Conservation (phyloP, 169 alveolate genomes). For the Cryptosporidium viatorum region DNA sequence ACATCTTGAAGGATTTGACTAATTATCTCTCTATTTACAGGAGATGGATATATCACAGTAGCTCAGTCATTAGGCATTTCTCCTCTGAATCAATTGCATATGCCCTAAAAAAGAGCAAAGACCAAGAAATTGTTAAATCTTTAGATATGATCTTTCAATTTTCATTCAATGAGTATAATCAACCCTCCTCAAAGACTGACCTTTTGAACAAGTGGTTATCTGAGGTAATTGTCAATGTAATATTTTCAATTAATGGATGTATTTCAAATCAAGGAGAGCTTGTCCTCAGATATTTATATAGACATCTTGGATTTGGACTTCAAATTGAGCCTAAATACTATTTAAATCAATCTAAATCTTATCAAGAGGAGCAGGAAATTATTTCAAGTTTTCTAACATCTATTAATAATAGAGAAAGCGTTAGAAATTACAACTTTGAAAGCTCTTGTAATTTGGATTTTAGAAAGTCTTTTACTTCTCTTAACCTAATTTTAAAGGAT, state of each 20-base stretch:
- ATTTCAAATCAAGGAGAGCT: conserved; percentile 35
- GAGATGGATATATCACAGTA: conserved; percentile 43
- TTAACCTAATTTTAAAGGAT: not conserved
- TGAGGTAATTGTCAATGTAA: not conserved
- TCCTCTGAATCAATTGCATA: conserved; percentile 67
- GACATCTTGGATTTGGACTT: conserved; percentile 52
- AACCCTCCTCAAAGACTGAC: not conserved
- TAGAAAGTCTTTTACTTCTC: conserved; percentile 15
- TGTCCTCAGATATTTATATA: conserved; percentile 14
- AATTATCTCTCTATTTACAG: conserved; percentile 10
- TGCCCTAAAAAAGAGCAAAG: conserved; percentile 33
- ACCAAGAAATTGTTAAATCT: conserved; percentile 7
- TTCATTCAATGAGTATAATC: not conserved
- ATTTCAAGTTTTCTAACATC: conserved; percentile 17
- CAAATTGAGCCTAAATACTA: not conserved
- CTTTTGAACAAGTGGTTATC: conserved; percentile 18
- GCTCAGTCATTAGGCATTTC: conserved; percentile 10
- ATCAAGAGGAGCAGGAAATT: not conserved
- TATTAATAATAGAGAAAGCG: not conserved
- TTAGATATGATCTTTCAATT: not conserved
- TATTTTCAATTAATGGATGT: conserved; percentile 51
- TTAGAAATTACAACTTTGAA: conserved; percentile 7
- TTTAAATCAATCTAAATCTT: not conserved
- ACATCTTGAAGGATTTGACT: conserved; percentile 10
- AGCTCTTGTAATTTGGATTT: not conserved